Conservation (phyloP, 129 eudicot genomes). For the Artemisia annua region DNA sequence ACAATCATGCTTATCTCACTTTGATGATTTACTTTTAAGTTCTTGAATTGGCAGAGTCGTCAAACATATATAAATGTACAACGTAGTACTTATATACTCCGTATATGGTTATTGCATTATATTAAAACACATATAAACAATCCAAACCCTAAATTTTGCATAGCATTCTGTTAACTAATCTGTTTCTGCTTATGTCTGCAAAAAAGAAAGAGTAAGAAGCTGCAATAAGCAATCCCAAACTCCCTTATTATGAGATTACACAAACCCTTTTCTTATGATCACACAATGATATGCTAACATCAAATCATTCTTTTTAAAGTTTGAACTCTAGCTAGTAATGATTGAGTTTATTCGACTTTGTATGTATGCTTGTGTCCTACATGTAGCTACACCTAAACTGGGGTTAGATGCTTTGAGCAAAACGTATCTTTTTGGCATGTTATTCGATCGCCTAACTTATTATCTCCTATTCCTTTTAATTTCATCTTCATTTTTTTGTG, state of each 20-base stretch:
- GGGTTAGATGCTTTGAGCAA: constrained; percentile 19
- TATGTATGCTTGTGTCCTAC: constrained; percentile 16
- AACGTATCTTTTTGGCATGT: constrained; percentile 17
- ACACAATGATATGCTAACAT: neutral
- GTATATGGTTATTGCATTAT: no score
- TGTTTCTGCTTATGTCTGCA: no score
- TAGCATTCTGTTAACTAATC: no score
- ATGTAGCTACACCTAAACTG: constrained; percentile 11
- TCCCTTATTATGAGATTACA: neutral
- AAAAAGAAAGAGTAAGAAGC: no score
- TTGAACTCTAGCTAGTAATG: neutral
- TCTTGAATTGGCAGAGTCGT: no score
- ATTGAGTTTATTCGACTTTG: constrained; percentile 20
- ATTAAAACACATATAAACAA: no score
- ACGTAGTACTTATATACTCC: no score
- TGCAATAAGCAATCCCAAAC: no score
- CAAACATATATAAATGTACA: no score
- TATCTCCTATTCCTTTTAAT: neutral
- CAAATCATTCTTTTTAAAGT: neutral
- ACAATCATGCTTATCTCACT: no score
- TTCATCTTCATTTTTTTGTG: constrained; percentile 4
- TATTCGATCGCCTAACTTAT: constrained; percentile 1
- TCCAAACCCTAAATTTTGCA: no score
- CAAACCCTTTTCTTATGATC: neutral
- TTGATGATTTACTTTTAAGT: no score